Base-by-base conservation (phyloP, 2,329 filamentous ascomycete species). In the Chaetomium strumarium region DNA sequence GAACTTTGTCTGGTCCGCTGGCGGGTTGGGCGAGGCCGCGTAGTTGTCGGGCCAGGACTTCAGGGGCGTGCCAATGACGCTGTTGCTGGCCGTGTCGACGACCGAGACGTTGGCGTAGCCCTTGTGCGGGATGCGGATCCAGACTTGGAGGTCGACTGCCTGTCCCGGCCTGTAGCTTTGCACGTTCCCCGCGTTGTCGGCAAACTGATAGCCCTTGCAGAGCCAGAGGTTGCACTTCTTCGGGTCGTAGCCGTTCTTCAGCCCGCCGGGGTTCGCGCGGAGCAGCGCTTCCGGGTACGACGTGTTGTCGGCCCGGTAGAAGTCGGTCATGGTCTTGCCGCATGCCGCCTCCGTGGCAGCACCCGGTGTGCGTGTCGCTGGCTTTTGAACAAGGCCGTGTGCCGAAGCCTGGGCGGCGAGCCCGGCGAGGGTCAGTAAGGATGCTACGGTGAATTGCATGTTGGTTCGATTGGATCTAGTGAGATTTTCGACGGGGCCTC, bases 101-200 rank as follows among this genome's bases (percentile, higher is more conserved):
- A 77, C 66, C 39, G 70, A 73, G 50, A 77, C 74, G 57, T 78
- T 77, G 58, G 74, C 73, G 48, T 68, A 64, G 55, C 75, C 75
- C 46, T 63, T 67, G 64, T 78, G 75, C 4, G 74, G 72, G 53
- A 74, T 73, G 20, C 69, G 67, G 47, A 78, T 73, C 31, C 66
- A 68, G 36, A 76, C 68, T 34, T 66, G 64, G 46, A 77, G 65
- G 60, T 68, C 62, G 48, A 77, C 66, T 2, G 58, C 64, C 59
- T 76, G 63, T n/a, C 74, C 74, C 4, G 72, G 58, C n/a, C 60
- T 60, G 61, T 68, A 72, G 24, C 47, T 41, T 63, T 71, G 67
- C 50, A 71, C 68, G 56, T 67, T 64, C 55, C 59, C 66, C 13
- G 49, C 54, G 65, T 72, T 71, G 66, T 73, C 70, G 49, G 48